Base-by-base conservation (phyloP, 495 filamentous ascomycete species). In the Penicillium lividum region DNA sequence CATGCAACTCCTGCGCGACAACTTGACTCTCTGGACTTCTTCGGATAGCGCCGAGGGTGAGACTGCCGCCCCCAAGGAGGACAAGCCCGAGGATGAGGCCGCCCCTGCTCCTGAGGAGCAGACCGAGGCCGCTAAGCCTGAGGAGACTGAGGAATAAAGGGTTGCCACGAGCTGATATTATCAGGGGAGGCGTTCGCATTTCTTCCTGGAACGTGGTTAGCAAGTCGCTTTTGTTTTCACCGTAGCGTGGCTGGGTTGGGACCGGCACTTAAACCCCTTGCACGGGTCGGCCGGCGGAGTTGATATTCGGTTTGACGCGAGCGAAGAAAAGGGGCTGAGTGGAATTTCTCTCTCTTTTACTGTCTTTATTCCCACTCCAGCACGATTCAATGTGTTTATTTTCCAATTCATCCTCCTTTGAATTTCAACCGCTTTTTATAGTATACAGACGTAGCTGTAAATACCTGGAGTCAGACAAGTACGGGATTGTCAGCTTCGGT, bases 1-100 rank as follows among this genome's bases (percentile, higher is more conserved):
- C 83, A 99, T 99, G 94, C 94, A 99, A 86, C 84, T 99, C 48
- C 90, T 99, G 74, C 92, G 93, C 73, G 94, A 99, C 78, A 99
- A 99, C 83, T 84, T 99, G 60, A 99, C 94, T 63, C 89, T 99
- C 72, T 99, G 94, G 94, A 99, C 94, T 67, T 98, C 94, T 54
- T 96, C 93, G 48, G 94, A 98, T 69, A 90, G 86, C 67, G 86
- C 83, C 61, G 94, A 98, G 73, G 80, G 84, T 57, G 94, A 98
- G 64, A 78, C 83, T 52, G 71, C 75, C 53, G 67, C 75, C 50
- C 82, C 87, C 72, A 82, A 89, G 72, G 80, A 87, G 57, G 87
- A 89, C 63, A 82, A 84, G 65, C 74, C 85, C 59, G 80, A 85
- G 58, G 75, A 83, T 43, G 70, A 71, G 40, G 70, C 75, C 33